Base-by-base conservation (phyloP, 1,284 basidiomycete genomes). In the Schizopora paradoxa region DNA sequence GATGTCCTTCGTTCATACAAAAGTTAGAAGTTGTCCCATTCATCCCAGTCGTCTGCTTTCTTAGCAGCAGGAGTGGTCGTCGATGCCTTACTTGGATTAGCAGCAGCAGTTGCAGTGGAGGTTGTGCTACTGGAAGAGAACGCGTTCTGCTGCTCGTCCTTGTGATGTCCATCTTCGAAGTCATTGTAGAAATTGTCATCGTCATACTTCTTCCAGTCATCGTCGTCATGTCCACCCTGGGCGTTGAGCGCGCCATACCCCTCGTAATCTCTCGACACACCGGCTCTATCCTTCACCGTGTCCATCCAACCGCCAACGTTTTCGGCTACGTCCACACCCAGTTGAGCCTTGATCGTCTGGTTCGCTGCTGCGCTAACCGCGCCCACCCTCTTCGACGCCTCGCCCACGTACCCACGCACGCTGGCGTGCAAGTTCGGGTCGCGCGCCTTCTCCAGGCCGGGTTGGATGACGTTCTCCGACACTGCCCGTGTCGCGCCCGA, bases 301-400 rank as follows among this genome's bases (percentile, higher is more conserved):
- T 51, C 49, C 10, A 39, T 29, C n/a, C 47, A 23, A 2, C 75
- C 77, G 13, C 74, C 76, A 21, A 89, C 77, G 27, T 73, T 77
- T 55, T 76, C 78, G 25, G 76, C 87, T 13, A 91, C 86, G 61
- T 91, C 86, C 1, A 91, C 80, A 11, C 89, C 88, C 40, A 89
- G 69, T 57, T 83, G 78, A 32, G 69, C 60, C 64, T 78, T 83
- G 22, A 79, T 74, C 84, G 86, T 87, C 53, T 79, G 69, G 56
- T 85, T 90, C 18, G 77, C 86, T 16, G 69, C 69, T 50, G 64
- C 71, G 32, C 79, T 82, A 18, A 74, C 75, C 5, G 66, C 63
- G 7, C 70, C 72, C 38, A 80, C 86, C 43, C 66, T 74, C 52
- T 76, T 78, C 45, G 78, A 73, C 1, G 87, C 87, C 52, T 81